Evolutionary conservation across 2,329 filamentous ascomycete genomes (phyloP).

Genomic region (Ceratocystis cubensis): DNA sequence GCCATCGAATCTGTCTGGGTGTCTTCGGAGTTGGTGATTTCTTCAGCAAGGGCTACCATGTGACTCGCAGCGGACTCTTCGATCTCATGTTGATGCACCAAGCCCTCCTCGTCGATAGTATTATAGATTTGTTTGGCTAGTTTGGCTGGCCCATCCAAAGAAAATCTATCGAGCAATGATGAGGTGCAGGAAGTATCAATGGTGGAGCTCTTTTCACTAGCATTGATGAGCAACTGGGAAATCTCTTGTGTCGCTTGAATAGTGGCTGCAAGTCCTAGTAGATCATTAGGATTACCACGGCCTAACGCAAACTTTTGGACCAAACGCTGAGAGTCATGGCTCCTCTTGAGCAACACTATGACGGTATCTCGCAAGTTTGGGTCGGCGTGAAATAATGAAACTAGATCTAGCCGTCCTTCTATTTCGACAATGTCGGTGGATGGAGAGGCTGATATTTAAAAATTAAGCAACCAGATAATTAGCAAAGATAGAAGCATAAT

Average conservation of each 20-base stretch:
- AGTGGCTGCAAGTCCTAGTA: constrained; percentile 70
- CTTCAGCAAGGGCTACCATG: constrained; percentile 60
- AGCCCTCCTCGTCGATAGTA: constrained; percentile 83
- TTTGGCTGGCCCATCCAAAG: constrained; percentile 51
- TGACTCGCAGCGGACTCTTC: constrained; percentile 60
- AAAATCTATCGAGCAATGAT: constrained; percentile 44
- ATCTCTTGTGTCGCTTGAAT: constrained; percentile 63
- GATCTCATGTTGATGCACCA: constrained; percentile 58
- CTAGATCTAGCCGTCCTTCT: constrained; percentile 65
- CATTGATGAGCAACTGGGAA: constrained; percentile 33
- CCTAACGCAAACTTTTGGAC: constrained; percentile 91
- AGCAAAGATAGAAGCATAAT: background rate
- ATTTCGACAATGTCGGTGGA: constrained; percentile 78
- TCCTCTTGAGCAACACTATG: constrained; percentile 54
- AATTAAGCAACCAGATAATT: constrained; percentile 15
- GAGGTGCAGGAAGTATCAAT: constrained; percentile 30
- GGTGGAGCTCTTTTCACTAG: constrained; percentile 16
- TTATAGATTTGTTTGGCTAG: constrained; percentile 59
- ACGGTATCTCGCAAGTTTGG: constrained; percentile 58
- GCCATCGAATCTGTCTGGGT: constrained; percentile 42
- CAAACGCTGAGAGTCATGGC: constrained; percentile 75
- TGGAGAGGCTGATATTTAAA: constrained; percentile 43
- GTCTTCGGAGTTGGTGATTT: constrained; percentile 55
- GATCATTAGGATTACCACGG: constrained; percentile 80
- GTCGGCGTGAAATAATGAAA: constrained; percentile 58